Evolutionary conservation across 352 stramenopile genomes (phyloP).

Genomic region (Pythium chondricola): DNA sequence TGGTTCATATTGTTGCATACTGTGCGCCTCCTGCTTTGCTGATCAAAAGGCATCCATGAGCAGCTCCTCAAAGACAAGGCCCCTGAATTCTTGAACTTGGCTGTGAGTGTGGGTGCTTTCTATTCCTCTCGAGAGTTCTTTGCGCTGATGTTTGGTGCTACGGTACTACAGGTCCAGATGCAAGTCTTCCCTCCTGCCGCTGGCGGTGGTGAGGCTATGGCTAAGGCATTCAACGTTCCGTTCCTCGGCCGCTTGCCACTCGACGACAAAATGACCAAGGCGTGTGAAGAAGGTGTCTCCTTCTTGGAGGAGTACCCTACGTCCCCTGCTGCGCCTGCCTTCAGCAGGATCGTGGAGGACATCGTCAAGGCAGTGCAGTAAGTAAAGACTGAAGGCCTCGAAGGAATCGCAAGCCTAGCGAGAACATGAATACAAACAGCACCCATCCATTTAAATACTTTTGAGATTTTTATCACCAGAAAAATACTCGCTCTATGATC

Average conservation of each 20-base stretch:
- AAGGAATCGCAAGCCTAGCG: too few relatives aligned
- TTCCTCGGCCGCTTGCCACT: conserved; percentile 96
- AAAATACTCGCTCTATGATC: conserved; percentile 9
- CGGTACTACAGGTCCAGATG: conserved; percentile 67
- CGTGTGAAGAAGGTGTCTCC: conserved; percentile 93
- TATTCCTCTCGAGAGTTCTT: background rate
- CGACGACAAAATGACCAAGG: conserved; percentile 94
- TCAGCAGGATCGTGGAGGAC: conserved; percentile 70
- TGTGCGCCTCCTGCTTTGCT: background rate
- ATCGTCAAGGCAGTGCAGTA: conserved; percentile 52
- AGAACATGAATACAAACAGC: too few relatives aligned
- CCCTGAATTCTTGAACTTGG: conserved; percentile 64
- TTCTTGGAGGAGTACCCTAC: conserved; percentile 89
- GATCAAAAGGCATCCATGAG: too few relatives aligned
- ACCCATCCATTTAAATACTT: too few relatives aligned
- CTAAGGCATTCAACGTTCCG: conserved; percentile 92
- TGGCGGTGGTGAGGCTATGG: conserved; percentile 92
- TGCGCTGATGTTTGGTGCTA: background rate
- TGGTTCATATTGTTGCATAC: background rate
- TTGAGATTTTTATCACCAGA: conserved; percentile 1
- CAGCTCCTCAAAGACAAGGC: conserved; percentile 83
- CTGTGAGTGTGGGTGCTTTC: too few relatives aligned
- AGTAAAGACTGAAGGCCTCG: too few relatives aligned
- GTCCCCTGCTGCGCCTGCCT: conserved; percentile 62
- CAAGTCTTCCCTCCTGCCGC: conserved; percentile 89